Base-by-base conservation (phyloP, 2,329 filamentous ascomycete genomes). In the Neonectria faginata region DNA sequence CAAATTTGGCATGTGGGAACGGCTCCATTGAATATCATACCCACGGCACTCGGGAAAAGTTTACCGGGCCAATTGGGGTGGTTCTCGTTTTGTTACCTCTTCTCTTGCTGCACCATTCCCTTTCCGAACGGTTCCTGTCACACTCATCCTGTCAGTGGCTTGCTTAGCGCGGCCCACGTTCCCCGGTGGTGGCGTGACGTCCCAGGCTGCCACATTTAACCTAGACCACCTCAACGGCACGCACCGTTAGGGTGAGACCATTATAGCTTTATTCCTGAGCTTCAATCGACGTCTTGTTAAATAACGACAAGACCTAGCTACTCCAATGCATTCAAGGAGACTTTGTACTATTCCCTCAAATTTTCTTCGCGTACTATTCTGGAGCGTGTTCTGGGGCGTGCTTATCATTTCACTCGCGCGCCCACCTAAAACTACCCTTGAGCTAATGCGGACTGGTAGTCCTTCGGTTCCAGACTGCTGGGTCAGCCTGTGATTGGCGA, bases 311-410 rank as follows among this genome's bases (percentile, higher is more conserved):
- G 41, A 44, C 16, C n/a, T 44, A 18, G 5, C 41, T 44, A 44
- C 41, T 44, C 20, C 16, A 44, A 44, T 44, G 41, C 16, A 44
- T 44, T 44, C 5, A 44, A 18, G 20, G 16, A 44, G 41, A 44
- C 41, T 44, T 44, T 44, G 16, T 44, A 44, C 6, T 44, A 44
- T 44, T 18, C 41, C 41, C 41, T 44, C 16, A 18, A 44, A n/a
- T 44, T 44, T 42, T 44, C 41, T 44, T 44, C 16, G 41, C 41
- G 3, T 44, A 44, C 41, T 44, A 18, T 44, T 44, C 41, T 44
- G 16, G 41, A n/a, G n/a, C n/a, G n/a, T n/a, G n/a, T n/a, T n/a
- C n/a, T n/a, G n/a, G n/a, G n/a, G n/a, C n/a, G n/a, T n/a, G n/a
- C n/a, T n/a, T n/a, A n/a, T n/a, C n/a, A n/a, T n/a, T n/a, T n/a